phyloP scores from a whole-genome alignment of 2,329 filamentous ascomycete genomes.

The Thelonectria olida region DNA sequence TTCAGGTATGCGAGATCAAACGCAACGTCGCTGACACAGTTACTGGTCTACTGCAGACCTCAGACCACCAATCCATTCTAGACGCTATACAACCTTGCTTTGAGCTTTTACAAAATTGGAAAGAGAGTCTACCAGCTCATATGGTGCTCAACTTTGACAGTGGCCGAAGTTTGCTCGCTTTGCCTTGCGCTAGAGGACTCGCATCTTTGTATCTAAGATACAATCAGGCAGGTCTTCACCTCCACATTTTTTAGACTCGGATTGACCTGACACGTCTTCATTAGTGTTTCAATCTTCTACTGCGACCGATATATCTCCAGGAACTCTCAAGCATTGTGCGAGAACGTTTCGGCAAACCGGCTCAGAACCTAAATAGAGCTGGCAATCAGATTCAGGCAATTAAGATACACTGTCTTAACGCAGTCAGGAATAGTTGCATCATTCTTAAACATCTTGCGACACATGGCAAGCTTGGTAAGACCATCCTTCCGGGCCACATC shows the following conservation, averaged over 20 bases:
- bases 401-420: constrained; percentile 15
- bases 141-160: constrained; percentile 9
- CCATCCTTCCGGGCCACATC: background rate
- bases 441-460: constrained; percentile 9
- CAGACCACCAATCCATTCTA: constrained; percentile 3
- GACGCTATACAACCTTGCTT: background rate
- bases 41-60: background rate
- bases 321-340: constrained; percentile 18
- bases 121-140: background rate
- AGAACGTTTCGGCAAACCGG: background rate
- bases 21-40: constrained; percentile 4
- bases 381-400: background rate
- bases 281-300: constrained; percentile 15
- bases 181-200: constrained; percentile 13
- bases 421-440: constrained; percentile 8
- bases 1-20: constrained; percentile 17
- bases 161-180: background rate
- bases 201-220: constrained; percentile 19
- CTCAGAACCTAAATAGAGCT: background rate
- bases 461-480: constrained; percentile 17
- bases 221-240: background rate
- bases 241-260: no score
- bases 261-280: no score
- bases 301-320: constrained; percentile 12
- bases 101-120: constrained; percentile 7